Base-by-base conservation (phyloP, 2,329 filamentous ascomycete genomes). In the Chaetomium olivaceum region DNA sequence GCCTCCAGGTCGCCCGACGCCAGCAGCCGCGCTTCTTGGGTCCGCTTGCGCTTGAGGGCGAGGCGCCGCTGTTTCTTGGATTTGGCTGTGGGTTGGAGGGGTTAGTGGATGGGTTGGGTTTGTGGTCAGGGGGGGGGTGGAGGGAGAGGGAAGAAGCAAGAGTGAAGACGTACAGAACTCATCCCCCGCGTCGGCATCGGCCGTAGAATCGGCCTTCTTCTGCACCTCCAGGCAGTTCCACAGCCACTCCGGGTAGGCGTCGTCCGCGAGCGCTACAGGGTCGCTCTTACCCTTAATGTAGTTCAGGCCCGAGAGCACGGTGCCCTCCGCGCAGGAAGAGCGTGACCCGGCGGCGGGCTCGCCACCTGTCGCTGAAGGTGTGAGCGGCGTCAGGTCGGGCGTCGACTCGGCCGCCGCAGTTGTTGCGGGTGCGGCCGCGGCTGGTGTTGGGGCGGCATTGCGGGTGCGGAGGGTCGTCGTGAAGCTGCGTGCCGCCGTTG, bases 211-310 rank as follows among this genome's bases (percentile, higher is more conserved):
- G 3, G 73, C 76, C 74, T 83, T 86, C 77, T 86, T 85, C 77
- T 86, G 81, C 64, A 85, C 82, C 59, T 88, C 85, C 63, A 95
- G 79, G 71, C 90, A 87, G 3, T 78, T 82, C 92, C 92, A 96
- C 68, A 96, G 77, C 92, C 92, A 96, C 27, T 81, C 81, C 3
- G 92, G 92, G 77, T 96, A 96, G 68, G 91, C 90, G 25, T 87
- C 82, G 71, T 96, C 92, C 39, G 87, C 82, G 72, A 88, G 77
- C 11, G 92, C 92, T 6, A 94, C 81, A 0, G 92, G 91, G 74
- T 94, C 91, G 43, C 83, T 79, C 74, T 85, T 84, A 70, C 85
- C 87, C 80, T 95, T 95, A 73, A 89, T 78, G 78, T 90, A 94
- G 77, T 92, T 94, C 63, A 96, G 80, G 1, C 91, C 91, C 63